These are phyloP conservation scores for Sporothrix phasma DNA, from an alignment of 2,329 filamentous ascomycete species.

Conservation along the genomic window DNA sequence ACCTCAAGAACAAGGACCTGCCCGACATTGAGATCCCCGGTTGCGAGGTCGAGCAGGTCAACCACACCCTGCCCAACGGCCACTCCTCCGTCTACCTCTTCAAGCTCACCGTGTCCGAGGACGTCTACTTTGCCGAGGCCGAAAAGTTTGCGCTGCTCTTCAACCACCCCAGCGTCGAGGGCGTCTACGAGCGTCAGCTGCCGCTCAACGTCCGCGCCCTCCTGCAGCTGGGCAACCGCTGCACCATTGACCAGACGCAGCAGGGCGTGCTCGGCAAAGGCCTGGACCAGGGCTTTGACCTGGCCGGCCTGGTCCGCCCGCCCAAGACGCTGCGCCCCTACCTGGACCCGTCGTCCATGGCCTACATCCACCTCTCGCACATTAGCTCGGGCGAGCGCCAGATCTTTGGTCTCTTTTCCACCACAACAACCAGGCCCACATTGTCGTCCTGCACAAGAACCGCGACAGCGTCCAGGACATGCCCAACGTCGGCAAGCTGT, in stretches of 20 bases:
- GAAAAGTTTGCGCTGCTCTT: conserved; percentile 76
- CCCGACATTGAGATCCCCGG: conserved; percentile 80
- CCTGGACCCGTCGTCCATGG: conserved; percentile 61
- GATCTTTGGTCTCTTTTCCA: conserved; percentile 89
- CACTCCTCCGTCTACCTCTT: conserved; percentile 91
- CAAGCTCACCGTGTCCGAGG: conserved; percentile 82
- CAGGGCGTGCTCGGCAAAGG: conserved; percentile 86
- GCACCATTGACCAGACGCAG: conserved; percentile 86
- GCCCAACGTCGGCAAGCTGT: conserved; percentile 84
- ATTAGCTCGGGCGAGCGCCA: conserved; percentile 83
- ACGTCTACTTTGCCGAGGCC: conserved; percentile 73
- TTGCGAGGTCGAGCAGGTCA: conserved; percentile 86
- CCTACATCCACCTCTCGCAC: conserved; percentile 88
- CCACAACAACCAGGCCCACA: conserved; percentile 66
- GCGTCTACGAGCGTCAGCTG: conserved; percentile 91
- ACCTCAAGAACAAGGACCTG: conserved; percentile 76
- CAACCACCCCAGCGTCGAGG: conserved; percentile 89
- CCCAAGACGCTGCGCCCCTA: conserved; percentile 54
- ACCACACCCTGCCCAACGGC: conserved; percentile 85
- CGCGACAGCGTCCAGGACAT: conserved; percentile 71
- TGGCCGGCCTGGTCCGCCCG: conserved; percentile 62
- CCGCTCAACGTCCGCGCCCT: conserved; percentile 80
- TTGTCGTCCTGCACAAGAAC: conserved; percentile 77
- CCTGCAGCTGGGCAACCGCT: conserved; percentile 79
- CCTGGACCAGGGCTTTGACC: conserved; percentile 85